Percentiles rank a stretch among this genome's conserved stretches.
Evolutionary conservation across 2,329 filamentous ascomycete genomes (phyloP).

Genomic region (Aspergillus sp.): DNA sequence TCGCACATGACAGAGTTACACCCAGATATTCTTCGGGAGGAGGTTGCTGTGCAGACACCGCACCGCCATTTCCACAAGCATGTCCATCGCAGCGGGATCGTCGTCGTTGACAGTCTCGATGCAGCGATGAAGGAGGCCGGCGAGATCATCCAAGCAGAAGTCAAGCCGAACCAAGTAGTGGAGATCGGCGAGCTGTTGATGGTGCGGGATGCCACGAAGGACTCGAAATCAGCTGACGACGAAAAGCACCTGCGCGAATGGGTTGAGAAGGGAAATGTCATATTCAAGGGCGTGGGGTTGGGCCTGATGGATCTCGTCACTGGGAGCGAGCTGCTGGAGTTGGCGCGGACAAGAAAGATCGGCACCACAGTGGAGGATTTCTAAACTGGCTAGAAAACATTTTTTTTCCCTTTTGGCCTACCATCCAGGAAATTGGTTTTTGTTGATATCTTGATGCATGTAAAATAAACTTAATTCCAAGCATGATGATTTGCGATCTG

Average conservation of each 20-base stretch:
- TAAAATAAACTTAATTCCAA: conserved; percentile 1
- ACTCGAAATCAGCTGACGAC: conserved; percentile 27
- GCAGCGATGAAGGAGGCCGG: conserved; percentile 81
- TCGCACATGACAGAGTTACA: conserved; percentile 81
- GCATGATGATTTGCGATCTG: conserved; percentile 1
- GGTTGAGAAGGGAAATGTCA: conserved; percentile 63
- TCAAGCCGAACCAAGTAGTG: conserved; percentile 73
- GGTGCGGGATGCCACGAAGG: conserved; percentile 53
- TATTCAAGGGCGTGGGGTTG: conserved; percentile 69
- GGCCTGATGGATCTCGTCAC: conserved; percentile 69
- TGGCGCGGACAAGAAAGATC: conserved; percentile 57
- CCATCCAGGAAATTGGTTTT: conserved; percentile 1
- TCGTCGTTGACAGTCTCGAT: conserved; percentile 69
- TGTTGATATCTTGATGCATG: background rate
- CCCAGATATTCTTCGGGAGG: conserved; percentile 69
- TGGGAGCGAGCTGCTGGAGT: conserved; percentile 56
- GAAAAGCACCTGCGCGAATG: conserved; percentile 55
- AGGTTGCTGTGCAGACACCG: conserved; percentile 48
- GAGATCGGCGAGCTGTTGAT: conserved; percentile 81
- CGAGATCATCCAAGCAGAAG: conserved; percentile 76
- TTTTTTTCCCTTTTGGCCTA: background rate
- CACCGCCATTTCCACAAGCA: conserved; percentile 53
- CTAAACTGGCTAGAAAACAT: conserved; percentile 17
- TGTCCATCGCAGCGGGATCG: conserved; percentile 57
- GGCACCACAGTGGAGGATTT: conserved; percentile 52